Evolutionary conservation across 805 yeast genomes (phyloP), one percentile per base, ranked within the genome.

Genomic region (Nematodospora valgi): DNA sequence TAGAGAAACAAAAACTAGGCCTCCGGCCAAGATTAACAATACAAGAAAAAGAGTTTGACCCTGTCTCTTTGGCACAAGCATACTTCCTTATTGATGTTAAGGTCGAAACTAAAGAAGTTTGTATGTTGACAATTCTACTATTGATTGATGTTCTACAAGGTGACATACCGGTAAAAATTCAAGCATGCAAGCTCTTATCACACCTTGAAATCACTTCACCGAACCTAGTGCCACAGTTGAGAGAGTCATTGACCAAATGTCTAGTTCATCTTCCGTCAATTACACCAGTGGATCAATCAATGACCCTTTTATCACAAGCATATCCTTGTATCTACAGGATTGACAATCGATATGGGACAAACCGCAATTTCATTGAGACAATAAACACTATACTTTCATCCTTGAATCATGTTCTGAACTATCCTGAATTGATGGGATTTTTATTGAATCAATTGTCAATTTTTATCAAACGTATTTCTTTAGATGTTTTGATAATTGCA

Each of bases 371-470:
- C 23, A 40, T 59, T 17, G 64, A 58, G 29, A 29, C 62, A 11
- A 26, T 61, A 0, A 54, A 51, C 25, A 38, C 46, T 2, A 39
- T 61, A 2, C 41, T 61, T 23, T 34, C 54, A 6, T 54, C 58
- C 24, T 31, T 59, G 36, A 27, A 42, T 44, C 33, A 38, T 17
- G n/a, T n/a, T n/a, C n/a, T n/a, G n/a, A 22, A 26, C 14, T 34
- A 48, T 15, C 35, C 34, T 14, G 38, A 32, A 5, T 14, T 48
- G 2, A 9, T 50, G 12, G 38, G 31, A 10, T 36, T 49, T 11
- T 34, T 59, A 16, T 32, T 59, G 8, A 23, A 39, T 1, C 56
- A 56, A 34, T 26, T 51, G 7, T 23, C 29, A 6, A 4, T 22
- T 5, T 36, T 45, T 5, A 29, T 42, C 19, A 6, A 21, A 5